A percentile compares a stretch with the other conserved stretches of the same genome.
These are phyloP conservation scores for Elaeis oleifera DNA, from an alignment of 202 grass and related monocot genomes.

Conservation along the genomic window DNA sequence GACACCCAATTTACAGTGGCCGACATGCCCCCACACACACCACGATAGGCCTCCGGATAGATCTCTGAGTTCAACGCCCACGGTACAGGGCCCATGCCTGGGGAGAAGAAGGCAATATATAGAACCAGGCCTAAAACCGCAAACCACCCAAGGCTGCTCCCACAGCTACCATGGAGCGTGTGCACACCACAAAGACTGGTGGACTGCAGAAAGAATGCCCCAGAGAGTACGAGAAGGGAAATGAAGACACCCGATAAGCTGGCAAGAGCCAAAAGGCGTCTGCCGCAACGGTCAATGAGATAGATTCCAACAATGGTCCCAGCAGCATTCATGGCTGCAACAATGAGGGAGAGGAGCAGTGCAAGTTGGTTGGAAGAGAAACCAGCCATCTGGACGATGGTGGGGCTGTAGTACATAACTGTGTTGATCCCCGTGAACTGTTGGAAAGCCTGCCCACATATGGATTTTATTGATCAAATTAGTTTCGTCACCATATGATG, in stretches of 20 bases:
- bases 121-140: conserved; percentile 55
- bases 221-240: conserved; percentile 55
- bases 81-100: conserved; percentile 82
- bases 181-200: conserved; percentile 17
- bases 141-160: conserved; percentile 35
- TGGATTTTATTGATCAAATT: too few species aligned
- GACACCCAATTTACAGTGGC: conserved; percentile 84
- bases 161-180: conserved; percentile 9
- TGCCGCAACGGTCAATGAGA: conserved; percentile 79
- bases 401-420: conserved; percentile 93
- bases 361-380: conserved; percentile 71
- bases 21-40: conserved; percentile 78
- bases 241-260: conserved; percentile 52
- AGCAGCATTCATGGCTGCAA: conserved; percentile 57
- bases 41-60: conserved; percentile 74
- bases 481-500: too few species aligned
- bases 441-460: conserved; percentile 59
- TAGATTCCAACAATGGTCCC: conserved; percentile 80
- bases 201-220: conserved; percentile 66
- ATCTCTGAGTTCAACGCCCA: conserved; percentile 92
- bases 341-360: conserved; percentile 61
- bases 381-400: conserved; percentile 89
- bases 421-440: conserved; percentile 97
- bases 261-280: conserved; percentile 58
- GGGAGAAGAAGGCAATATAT: conserved; percentile 67